These are phyloP conservation scores for Rhinocladiella mackenziei DNA, from an alignment of 2,329 filamentous ascomycete species.

Conservation along the genomic window DNA sequence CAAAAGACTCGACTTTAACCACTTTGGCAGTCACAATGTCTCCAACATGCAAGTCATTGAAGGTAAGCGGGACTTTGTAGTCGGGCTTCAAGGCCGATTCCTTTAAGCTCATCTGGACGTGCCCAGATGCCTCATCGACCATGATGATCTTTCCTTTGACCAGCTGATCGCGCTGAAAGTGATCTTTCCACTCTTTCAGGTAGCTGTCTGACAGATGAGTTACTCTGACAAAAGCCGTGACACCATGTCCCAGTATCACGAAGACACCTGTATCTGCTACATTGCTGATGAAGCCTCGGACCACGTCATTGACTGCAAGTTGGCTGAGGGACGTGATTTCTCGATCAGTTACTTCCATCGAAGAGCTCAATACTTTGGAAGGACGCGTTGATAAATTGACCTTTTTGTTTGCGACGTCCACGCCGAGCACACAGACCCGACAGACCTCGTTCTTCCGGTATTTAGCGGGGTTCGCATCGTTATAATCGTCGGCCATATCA, in stretches of 20 bases:
- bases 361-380: constrained; percentile 84
- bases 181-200: constrained; percentile 91
- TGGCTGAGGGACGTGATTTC: constrained; percentile 71
- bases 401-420: constrained; percentile 81
- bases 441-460: constrained; percentile 82
- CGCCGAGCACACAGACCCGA: constrained; percentile 75
- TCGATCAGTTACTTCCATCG: constrained; percentile 71
- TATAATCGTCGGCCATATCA: constrained; percentile 83
- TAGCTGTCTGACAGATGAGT: constrained; percentile 85
- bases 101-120: constrained; percentile 83
- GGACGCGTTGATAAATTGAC: constrained; percentile 76
- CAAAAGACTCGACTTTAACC: constrained; percentile 90
- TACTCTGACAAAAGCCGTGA: constrained; percentile 79
- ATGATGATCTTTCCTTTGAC: constrained; percentile 80
- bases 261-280: constrained; percentile 87
- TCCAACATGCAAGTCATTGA: constrained; percentile 72
- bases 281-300: constrained; percentile 89
- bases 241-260: constrained; percentile 72
- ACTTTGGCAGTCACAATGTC: constrained; percentile 85
- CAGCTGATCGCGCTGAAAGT: constrained; percentile 82
- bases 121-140: constrained; percentile 64
- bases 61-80: constrained; percentile 68
- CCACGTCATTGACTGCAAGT: constrained; percentile 69
- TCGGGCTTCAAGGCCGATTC: constrained; percentile 75
- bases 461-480: constrained; percentile 68